phyloP scores from a whole-genome alignment of 257 asterid species.

The Jaltomata sinuosa region DNA sequence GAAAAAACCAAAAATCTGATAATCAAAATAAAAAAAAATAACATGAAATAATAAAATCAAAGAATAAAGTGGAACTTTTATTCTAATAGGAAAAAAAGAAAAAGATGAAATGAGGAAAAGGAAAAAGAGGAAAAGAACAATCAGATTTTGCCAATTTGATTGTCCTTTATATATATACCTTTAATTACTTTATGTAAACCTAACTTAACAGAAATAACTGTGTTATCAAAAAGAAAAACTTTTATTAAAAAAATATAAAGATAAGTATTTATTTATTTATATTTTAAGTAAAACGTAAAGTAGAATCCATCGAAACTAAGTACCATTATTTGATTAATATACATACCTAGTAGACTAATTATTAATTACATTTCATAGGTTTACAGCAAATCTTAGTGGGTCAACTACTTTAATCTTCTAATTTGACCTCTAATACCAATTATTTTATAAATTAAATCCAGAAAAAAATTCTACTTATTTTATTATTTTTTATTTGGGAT shows the following conservation, averaged over 20 bases:
- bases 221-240: neutral
- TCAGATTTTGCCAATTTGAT: neutral
- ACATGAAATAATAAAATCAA: no score
- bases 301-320: neutral
- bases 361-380: neutral
- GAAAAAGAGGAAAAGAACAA: neutral
- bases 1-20: no score
- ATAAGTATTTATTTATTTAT: neutral
- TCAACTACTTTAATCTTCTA: neutral
- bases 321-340: neutral
- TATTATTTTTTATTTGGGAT: no score
- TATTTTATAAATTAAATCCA: neutral
- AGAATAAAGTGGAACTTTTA: no score
- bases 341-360: neutral
- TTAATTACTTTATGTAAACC: neutral
- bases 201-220: conserved; percentile 3
- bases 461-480: no score
- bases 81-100: no score
- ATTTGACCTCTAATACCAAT: neutral
- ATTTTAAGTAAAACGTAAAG: neutral
- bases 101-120: neutral
- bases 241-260: neutral
- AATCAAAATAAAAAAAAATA: no score
- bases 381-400: neutral
- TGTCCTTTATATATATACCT: neutral